These are phyloP conservation scores for Aureobasidium pullulans DNA, from an alignment of 2,329 filamentous ascomycete species.

Conservation along the genomic window DNA sequence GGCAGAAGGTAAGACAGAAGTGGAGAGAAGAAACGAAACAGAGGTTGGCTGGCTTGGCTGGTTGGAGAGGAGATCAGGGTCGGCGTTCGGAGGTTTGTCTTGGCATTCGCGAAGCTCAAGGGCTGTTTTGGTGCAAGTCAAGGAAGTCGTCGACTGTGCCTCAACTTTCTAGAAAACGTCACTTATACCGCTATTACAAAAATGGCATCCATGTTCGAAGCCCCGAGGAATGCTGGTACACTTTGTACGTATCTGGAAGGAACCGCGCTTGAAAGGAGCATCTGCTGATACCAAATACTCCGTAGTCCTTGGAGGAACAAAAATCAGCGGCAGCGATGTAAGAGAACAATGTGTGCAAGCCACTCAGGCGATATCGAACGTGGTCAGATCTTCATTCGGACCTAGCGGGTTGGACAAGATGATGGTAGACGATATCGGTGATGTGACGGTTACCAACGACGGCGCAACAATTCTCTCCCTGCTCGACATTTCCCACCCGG, in stretches of 20 bases:
- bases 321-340: conserved; percentile 95
- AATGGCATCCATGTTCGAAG: conserved; percentile 92
- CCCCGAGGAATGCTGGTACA: conserved; percentile 83
- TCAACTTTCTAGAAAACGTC: too few species aligned
- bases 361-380: conserved; percentile 95
- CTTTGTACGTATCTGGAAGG: conserved; percentile 54
- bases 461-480: conserved; percentile 93
- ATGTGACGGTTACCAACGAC: conserved; percentile 98
- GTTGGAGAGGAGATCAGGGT: too few species aligned
- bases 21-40: too few species aligned
- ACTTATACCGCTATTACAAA: background rate
- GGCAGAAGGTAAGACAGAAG: too few species aligned
- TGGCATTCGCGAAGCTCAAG: too few species aligned
- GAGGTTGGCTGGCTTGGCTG: too few species aligned
- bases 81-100: too few species aligned
- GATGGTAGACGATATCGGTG: conserved; percentile 99
- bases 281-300: conserved; percentile 1
- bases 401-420: conserved; percentile 98
- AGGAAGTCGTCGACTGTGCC: too few species aligned
- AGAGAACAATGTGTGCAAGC: conserved; percentile 96
- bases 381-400: conserved; percentile 97
- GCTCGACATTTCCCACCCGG: conserved; percentile 94
- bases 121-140: too few species aligned
- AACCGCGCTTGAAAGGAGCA: background rate
- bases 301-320: conserved; percentile 82